Evolutionary conservation across 2,329 filamentous ascomycete species (phyloP).

Genomic region (Onygenales sp.): DNA sequence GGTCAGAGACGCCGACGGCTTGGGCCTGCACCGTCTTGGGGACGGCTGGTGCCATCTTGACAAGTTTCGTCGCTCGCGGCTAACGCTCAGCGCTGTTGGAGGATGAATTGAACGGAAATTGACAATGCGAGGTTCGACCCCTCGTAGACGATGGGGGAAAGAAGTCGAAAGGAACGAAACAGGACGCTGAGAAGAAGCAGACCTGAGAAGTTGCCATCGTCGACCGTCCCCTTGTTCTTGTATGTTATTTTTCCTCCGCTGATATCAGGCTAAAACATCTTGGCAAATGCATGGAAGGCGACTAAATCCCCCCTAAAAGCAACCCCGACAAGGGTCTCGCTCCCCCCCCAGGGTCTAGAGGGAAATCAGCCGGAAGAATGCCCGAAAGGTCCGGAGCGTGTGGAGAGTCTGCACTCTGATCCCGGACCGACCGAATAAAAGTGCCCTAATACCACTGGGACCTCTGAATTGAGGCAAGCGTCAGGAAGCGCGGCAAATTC

Average conservation of each 20-base stretch:
- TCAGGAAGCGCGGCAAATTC: no score
- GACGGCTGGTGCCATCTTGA: neutral
- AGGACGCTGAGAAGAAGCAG: neutral
- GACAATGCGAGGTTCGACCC: neutral
- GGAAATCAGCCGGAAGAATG: neutral
- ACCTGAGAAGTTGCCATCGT: neutral
- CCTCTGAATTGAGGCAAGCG: no score
- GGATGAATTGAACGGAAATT: neutral
- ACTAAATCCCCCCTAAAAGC: neutral
- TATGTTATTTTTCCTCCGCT: neutral
- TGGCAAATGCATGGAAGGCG: neutral
- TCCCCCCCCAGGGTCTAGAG: neutral
- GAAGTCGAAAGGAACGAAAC: neutral
- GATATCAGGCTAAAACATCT: neutral
- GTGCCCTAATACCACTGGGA: neutral
- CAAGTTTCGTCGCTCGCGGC: no score
- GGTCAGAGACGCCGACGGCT: neutral
- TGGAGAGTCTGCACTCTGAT: neutral
- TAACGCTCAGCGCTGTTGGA: no score
- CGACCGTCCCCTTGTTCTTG: neutral
- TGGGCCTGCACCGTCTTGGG: neutral
- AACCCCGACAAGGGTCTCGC: neutral
- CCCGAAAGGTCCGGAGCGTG: conserved; percentile 5
- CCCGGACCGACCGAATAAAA: neutral
- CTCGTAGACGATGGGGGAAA: neutral